Conservation (phyloP, 495 filamentous ascomycete genomes). For the Terfezia claveryi region DNA sequence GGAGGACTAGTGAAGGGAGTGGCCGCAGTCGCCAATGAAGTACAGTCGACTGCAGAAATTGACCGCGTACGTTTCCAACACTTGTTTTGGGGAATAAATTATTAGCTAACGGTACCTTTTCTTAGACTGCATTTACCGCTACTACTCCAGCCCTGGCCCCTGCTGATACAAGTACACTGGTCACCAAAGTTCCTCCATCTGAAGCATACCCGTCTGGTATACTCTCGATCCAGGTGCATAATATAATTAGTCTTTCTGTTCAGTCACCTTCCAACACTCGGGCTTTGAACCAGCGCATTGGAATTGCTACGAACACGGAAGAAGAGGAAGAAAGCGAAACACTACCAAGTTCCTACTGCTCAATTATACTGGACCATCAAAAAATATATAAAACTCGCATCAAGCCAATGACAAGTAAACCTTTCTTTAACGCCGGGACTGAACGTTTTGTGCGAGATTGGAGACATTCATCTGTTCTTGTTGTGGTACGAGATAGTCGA, state of each 20-base stretch:
- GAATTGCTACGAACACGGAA: slow-evolving; percentile 24
- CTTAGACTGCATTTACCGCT: not conserved
- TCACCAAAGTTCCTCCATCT: slow-evolving; percentile 29
- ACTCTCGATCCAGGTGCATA: slow-evolving; percentile 46
- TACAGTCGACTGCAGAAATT: too few species aligned
- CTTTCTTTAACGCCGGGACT: slow-evolving; percentile 59
- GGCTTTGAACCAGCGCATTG: slow-evolving; percentile 17
- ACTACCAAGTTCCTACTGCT: slow-evolving; percentile 44
- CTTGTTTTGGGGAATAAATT: too few species aligned
- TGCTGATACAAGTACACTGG: slow-evolving; percentile 8
- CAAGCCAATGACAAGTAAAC: slow-evolving; percentile 54
- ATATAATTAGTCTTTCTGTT: slow-evolving; percentile 45
- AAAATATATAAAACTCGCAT: slow-evolving; percentile 49
- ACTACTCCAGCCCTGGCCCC: not conserved
- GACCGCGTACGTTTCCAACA: too few species aligned
- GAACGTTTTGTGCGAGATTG: slow-evolving; percentile 51
- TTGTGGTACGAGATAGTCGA: slow-evolving; percentile 41
- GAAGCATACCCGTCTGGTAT: slow-evolving; percentile 36
- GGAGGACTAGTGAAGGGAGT: slow-evolving; percentile 1
- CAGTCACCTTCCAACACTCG: slow-evolving; percentile 24
- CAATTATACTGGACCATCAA: slow-evolving; percentile 45
- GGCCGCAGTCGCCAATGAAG: too few species aligned
- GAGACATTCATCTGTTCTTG: slow-evolving; percentile 37
- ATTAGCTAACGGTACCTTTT: not conserved
- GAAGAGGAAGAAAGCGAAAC: slow-evolving; percentile 38